These are phyloP conservation scores for Candida tunisiensis DNA, from an alignment of 1,139 yeast genomes.

Conservation along the genomic window DNA sequence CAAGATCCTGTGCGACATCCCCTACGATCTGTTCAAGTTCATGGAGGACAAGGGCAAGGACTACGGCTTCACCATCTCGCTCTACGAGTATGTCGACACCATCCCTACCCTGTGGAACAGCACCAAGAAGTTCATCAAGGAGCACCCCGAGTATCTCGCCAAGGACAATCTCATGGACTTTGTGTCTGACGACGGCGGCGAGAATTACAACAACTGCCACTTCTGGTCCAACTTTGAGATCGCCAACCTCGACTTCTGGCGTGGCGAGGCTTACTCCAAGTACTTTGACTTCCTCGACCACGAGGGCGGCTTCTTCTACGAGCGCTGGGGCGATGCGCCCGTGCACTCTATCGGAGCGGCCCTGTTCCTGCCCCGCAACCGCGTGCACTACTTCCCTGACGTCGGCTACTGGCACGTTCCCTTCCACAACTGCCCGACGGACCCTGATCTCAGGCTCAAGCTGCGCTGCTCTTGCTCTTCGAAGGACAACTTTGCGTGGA, in stretches of 20 bases:
- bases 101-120: constrained; percentile 73
- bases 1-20: constrained; percentile 63
- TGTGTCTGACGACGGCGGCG: constrained; percentile 49
- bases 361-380: constrained; percentile 41
- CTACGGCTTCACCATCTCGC: constrained; percentile 69
- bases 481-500: constrained; percentile 63
- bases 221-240: constrained; percentile 92
- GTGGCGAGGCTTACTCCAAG: constrained; percentile 44
- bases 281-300: constrained; percentile 60
- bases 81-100: constrained; percentile 71
- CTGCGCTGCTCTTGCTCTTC: constrained; percentile 11
- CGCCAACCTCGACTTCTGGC: constrained; percentile 63
- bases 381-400: constrained; percentile 66
- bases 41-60: constrained; percentile 63
- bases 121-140: constrained; percentile 47
- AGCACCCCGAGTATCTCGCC: constrained; percentile 38
- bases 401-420: constrained; percentile 78
- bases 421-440: constrained; percentile 62
- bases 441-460: constrained; percentile 5
- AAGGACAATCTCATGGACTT: constrained; percentile 53
- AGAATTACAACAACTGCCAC: constrained; percentile 64
- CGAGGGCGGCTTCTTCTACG: constrained; percentile 82
- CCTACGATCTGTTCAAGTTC: constrained; percentile 69
- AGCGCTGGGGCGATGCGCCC: constrained; percentile 96
- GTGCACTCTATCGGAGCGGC: constrained; percentile 73